These are phyloP conservation scores for Sarcodon aspratus DNA, from an alignment of 768 basidiomycete species.

Conservation along the genomic window DNA sequence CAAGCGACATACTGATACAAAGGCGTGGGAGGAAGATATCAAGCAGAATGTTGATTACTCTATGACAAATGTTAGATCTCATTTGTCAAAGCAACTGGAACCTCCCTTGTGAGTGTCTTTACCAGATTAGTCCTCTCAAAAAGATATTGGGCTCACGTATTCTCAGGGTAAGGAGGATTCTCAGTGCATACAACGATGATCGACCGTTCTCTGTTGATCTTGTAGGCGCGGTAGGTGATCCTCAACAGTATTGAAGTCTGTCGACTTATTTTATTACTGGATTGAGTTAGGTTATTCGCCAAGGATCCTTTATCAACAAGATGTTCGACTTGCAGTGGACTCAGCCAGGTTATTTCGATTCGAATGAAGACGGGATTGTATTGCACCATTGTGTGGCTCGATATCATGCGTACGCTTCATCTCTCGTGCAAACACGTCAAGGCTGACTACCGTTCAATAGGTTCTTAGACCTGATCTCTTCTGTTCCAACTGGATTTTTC, in stretches of 20 bases:
- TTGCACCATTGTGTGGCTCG: slow-evolving; percentile 39
- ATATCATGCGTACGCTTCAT: slow-evolving; percentile 40
- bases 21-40: background rate
- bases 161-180: slow-evolving; percentile 15
- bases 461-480: slow-evolving; percentile 46
- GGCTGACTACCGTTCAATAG: slow-evolving; percentile 9
- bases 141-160: background rate
- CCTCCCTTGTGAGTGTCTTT: background rate
- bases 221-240: slow-evolving; percentile 36
- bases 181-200: slow-evolving; percentile 36
- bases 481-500: slow-evolving; percentile 26
- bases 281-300: slow-evolving; percentile 36
- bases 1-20: background rate
- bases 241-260: background rate
- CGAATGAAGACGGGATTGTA: slow-evolving; percentile 24
- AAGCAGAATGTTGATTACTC: background rate
- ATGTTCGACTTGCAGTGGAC: slow-evolving; percentile 45
- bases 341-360: slow-evolving; percentile 27
- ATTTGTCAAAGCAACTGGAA: slow-evolving; percentile 34
- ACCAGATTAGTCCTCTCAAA: background rate
- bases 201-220: slow-evolving; percentile 46
- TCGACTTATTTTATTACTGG: background rate
- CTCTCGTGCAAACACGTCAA: background rate
- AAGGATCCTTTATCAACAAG: slow-evolving; percentile 41
- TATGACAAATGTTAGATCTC: too few species aligned